Conservation (phyloP, 2,329 filamentous ascomycete genomes). For the Monilinia laxa region DNA sequence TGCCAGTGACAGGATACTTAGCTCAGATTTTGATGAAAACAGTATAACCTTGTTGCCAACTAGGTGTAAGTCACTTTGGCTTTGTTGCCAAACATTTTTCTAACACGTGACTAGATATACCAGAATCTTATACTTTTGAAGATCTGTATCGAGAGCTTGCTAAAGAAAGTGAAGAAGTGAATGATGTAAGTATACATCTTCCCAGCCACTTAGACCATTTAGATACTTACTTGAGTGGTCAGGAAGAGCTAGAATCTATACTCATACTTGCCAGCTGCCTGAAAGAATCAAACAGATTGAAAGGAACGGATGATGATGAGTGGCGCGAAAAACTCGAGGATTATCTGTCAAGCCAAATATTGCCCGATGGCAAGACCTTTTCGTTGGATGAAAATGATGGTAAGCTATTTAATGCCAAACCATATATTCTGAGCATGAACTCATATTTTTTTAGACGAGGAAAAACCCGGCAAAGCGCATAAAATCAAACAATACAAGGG, state of each 20-base stretch:
- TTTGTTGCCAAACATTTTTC: neutral
- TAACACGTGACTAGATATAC: constrained; percentile 19
- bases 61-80: constrained; percentile 2
- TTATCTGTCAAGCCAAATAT: constrained; percentile 33
- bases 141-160: constrained; percentile 24
- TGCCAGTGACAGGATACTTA: neutral
- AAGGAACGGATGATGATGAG: constrained; percentile 25
- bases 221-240: neutral
- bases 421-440: neutral
- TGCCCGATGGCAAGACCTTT: constrained; percentile 32
- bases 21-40: neutral
- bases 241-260: constrained; percentile 33
- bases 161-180: neutral
- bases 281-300: constrained; percentile 21
- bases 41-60: neutral
- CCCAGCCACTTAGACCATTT: accelerated
- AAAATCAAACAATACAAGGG: constrained; percentile 24
- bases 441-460: neutral
- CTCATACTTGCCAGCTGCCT: constrained; percentile 35
- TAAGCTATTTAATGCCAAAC: constrained; percentile 10
- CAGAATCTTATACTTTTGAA: constrained; percentile 11
- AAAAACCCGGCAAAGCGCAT: neutral
- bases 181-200: constrained; percentile 22
- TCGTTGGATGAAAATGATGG: constrained; percentile 33
- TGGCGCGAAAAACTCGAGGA: constrained; percentile 27